phyloP scores from a whole-genome alignment of 208 protist species.

The Acanthamoeba culbertsoni region DNA sequence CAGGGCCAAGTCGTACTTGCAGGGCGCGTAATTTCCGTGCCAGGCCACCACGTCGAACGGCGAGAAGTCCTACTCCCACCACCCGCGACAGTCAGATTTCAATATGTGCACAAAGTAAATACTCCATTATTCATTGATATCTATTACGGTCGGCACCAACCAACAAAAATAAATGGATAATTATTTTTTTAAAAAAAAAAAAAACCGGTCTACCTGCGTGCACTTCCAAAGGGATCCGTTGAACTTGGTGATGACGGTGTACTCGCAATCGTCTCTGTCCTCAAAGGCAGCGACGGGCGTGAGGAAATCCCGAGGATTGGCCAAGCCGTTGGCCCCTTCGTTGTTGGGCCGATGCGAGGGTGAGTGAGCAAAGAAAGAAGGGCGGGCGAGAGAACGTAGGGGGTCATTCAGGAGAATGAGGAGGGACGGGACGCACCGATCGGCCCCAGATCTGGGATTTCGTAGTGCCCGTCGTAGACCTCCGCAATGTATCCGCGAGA shows the following conservation, averaged over 20 bases:
- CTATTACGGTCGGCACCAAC: too few species aligned
- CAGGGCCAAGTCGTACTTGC: slow-evolving; percentile 86
- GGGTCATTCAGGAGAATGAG: neutral
- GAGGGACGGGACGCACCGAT: slow-evolving; percentile 78
- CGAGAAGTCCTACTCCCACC: slow-evolving; percentile 68
- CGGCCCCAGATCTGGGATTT: slow-evolving; percentile 88
- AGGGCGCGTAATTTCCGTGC: slow-evolving; percentile 92
- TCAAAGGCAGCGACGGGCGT: slow-evolving; percentile 86
- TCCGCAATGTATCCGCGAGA: slow-evolving; percentile 88
- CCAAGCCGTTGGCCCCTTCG: slow-evolving; percentile 87
- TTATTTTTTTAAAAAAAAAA: too few species aligned
- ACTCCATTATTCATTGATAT: too few species aligned
- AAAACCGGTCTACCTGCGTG: neutral
- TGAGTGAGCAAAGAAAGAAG: neutral
- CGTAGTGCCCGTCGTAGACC: slow-evolving; percentile 87
- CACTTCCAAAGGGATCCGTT: slow-evolving; percentile 76
- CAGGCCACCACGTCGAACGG: slow-evolving; percentile 91
- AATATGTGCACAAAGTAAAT: too few species aligned
- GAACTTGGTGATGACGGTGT: slow-evolving; percentile 83
- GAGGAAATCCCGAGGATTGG: slow-evolving; percentile 91
- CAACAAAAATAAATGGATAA: too few species aligned
- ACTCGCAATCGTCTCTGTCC: slow-evolving; percentile 68
- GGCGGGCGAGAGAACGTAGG: too few species aligned
- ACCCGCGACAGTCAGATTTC: too few species aligned
- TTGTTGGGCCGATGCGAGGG: neutral